Percentiles rank a stretch among this genome's conserved stretches.
These are phyloP conservation scores for Fraxinus dipetala DNA, from an alignment of 305 asterid genomes.

Conservation along the genomic window DNA sequence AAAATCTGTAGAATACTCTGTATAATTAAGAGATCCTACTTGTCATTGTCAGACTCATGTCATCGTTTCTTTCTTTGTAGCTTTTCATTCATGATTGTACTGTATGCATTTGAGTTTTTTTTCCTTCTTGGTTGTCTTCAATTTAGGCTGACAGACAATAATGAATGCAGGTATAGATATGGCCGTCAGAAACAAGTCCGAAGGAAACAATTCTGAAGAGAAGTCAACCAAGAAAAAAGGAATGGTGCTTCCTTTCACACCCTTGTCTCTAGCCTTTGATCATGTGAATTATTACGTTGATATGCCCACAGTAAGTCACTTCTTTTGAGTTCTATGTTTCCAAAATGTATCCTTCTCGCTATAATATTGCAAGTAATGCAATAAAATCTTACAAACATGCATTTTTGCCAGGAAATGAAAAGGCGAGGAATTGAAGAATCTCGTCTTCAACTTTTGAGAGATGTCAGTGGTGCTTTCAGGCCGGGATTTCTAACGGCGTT, in stretches of 20 bases:
- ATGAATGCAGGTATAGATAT: conserved; percentile 43
- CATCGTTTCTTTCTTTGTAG: neutral
- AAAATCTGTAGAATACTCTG: neutral
- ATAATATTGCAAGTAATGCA: neutral
- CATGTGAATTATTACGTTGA: conserved; percentile 84
- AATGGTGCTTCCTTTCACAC: conserved; percentile 93
- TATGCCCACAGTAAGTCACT: conserved; percentile 83
- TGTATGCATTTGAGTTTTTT: neutral
- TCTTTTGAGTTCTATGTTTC: conserved; percentile 1
- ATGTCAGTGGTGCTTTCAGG: conserved; percentile 86
- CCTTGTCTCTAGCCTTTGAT: conserved; percentile 73
- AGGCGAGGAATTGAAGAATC: conserved; percentile 61
- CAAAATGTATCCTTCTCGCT: neutral
- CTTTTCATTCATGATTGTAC: neutral
- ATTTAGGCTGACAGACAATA: conserved; percentile 17
- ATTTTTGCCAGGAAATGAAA: conserved; percentile 68
- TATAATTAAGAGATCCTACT: neutral
- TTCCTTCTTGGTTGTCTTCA: neutral
- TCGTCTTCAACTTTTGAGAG: conserved; percentile 74
- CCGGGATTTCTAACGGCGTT: conserved; percentile 92
- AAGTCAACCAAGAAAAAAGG: conserved; percentile 45
- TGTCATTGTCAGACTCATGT: neutral
- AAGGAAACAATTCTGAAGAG: conserved; percentile 28
- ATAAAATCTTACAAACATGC: neutral
- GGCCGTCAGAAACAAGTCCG: conserved; percentile 35